Evolutionary conservation across 1,139 yeast species (phyloP).

Genomic region (Nakaseomyces glabratus): DNA sequence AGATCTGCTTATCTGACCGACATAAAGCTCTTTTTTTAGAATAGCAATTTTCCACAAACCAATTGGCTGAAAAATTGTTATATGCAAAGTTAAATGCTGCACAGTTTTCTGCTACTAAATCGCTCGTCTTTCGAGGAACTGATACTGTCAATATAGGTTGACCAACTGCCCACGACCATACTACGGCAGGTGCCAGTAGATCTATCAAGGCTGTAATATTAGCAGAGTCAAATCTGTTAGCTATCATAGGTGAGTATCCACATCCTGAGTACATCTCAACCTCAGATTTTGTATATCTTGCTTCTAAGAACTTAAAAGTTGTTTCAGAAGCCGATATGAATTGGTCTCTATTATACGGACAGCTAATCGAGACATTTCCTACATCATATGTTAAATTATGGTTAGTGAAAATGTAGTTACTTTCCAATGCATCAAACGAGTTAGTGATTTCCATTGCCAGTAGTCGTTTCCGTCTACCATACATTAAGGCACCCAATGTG

Average conservation of each 20-base stretch:
- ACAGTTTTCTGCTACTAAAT: slow-evolving; percentile 47
- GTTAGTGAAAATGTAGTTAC: slow-evolving; percentile 16
- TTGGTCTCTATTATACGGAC: slow-evolving; percentile 20
- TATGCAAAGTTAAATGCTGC: slow-evolving; percentile 35
- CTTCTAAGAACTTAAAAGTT: slow-evolving; percentile 34
- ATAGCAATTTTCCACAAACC: slow-evolving; percentile 61
- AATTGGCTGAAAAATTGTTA: slow-evolving; percentile 37
- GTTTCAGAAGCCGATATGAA: slow-evolving; percentile 11
- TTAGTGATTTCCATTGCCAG: slow-evolving; percentile 18
- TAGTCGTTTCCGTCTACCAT: slow-evolving; percentile 37
- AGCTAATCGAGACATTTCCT: slow-evolving; percentile 17
- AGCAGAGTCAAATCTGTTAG: slow-evolving; percentile 21
- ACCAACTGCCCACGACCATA: slow-evolving; percentile 64
- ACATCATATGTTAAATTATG: slow-evolving; percentile 14
- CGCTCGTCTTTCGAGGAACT: slow-evolving; percentile 13
- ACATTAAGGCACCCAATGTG: slow-evolving; percentile 38
- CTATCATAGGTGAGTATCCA: slow-evolving; percentile 55
- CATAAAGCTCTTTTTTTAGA: slow-evolving; percentile 48
- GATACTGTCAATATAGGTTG: slow-evolving; percentile 38
- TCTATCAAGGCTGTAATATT: slow-evolving; percentile 26
- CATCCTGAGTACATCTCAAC: slow-evolving; percentile 38
- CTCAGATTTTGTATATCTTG: slow-evolving; percentile 32
- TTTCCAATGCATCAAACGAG: slow-evolving; percentile 10
- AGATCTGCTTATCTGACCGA: slow-evolving; percentile 34
- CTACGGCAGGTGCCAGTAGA: slow-evolving; percentile 33